Evolutionary conservation across 129 eudicot species (phyloP), one percentile per base, ranked within the genome.

Genomic region (Gnaphalium uliginosum): DNA sequence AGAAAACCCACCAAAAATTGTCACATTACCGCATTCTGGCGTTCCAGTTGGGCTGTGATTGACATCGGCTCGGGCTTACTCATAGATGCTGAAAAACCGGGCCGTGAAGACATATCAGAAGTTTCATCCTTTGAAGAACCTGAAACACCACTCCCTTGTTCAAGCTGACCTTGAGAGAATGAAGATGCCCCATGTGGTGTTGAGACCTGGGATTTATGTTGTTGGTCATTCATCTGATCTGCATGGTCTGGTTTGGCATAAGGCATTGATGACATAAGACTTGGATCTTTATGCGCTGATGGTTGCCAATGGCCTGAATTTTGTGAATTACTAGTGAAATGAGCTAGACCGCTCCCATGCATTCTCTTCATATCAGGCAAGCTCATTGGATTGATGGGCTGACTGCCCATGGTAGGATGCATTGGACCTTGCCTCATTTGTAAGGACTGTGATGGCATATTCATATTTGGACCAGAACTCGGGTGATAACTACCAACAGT

Each of bases 151-250:
- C 58, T 80, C 51, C 87, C 87, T 43, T 78, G 92, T 48, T 87
- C 86, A 70, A 56, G 29, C 66, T 81, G 90, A 58, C 68, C 83
- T 74, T 85, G 30, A 51, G 88, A 68, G 69, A 85, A 75, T 66
- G 89, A 84, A 67, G 91, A 71, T 72, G 73, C 29, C 14, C 88
- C 88, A 59, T 85, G 95, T 30, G 79, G 48, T 26, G 92, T 37
- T 66, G 86, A 79, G 39, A 79, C 18, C 74, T 73, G 88, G 59
- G 84, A 71, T 78, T 79, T 90, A 33, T 78, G 94, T 13, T 46
- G 53, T 64, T 87, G 86, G 39, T 90, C 96, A 81, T 74, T 84
- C 62, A 86, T 71, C 75, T 85, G 98, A 81, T 90, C 96, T 46
- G 66, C 7, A 64, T 82, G 86, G 54, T 93, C 98, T 76, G 80